Conservation (phyloP, 164 flowering plant species). For the Aristolochia californica region DNA sequence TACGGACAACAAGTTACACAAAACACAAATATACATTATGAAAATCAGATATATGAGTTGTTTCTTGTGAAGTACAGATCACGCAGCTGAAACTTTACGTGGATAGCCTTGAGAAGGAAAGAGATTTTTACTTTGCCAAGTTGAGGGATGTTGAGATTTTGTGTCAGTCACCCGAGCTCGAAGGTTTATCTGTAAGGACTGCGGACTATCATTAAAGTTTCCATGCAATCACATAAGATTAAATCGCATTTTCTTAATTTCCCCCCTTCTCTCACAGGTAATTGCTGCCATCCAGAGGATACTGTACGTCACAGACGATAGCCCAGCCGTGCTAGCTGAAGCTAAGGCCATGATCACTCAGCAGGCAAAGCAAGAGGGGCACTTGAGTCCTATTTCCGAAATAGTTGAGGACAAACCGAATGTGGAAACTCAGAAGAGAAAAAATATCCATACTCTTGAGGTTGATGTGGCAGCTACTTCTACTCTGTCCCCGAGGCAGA, state of each 20-base stretch:
- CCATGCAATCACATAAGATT: background rate
- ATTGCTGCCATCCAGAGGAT: slow-evolving; percentile 69
- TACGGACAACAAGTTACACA: too few relatives aligned
- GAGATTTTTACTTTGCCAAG: slow-evolving; percentile 92
- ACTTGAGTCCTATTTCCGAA: slow-evolving; percentile 46
- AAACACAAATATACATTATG: too few relatives aligned
- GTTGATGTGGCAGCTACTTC: slow-evolving; percentile 48
- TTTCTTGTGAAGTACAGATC: slow-evolving; percentile 39
- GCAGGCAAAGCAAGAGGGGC: slow-evolving; percentile 18
- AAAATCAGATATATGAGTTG: background rate
- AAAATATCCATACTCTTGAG: slow-evolving; percentile 36
- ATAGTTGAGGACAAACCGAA: slow-evolving; percentile 33
- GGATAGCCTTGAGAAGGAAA: slow-evolving; percentile 91
- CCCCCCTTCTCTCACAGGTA: slow-evolving; percentile 28
- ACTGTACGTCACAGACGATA: slow-evolving; percentile 72
- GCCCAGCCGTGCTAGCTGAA: slow-evolving; percentile 61
- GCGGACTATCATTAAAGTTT: background rate
- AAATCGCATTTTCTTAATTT: too few relatives aligned
- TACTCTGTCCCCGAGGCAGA: slow-evolving; percentile 64
- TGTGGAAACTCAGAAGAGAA: slow-evolving; percentile 56
- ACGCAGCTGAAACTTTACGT: slow-evolving; percentile 86
- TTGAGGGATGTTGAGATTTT: slow-evolving; percentile 85
- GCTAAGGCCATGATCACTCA: slow-evolving; percentile 60
- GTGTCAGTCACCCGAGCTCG: slow-evolving; percentile 77
- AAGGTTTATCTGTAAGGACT: slow-evolving; percentile 42